Conservation (phyloP, 495 filamentous ascomycete species). For the Eremomyces bilateralis region DNA sequence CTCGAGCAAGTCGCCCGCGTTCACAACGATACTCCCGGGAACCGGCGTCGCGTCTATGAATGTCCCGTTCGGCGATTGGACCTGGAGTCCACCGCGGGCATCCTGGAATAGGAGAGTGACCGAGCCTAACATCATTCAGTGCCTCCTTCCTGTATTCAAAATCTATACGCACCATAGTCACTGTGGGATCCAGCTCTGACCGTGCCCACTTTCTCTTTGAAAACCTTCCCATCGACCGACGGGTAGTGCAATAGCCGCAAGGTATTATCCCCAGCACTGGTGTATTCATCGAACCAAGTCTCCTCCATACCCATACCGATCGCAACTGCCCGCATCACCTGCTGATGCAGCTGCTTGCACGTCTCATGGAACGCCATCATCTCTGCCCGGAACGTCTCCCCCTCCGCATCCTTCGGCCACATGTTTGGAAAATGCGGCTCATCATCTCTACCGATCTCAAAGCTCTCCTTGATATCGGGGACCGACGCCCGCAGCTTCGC, state of each 20-base stretch:
- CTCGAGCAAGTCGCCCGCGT: constrained; percentile 74
- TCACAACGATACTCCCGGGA: constrained; percentile 65
- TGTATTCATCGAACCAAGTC: constrained; percentile 56
- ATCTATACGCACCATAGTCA: constrained; percentile 38
- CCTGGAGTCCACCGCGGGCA: constrained; percentile 59
- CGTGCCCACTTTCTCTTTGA: constrained; percentile 37
- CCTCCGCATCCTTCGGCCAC: constrained; percentile 52
- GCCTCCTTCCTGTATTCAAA: no score
- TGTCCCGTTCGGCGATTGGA: constrained; percentile 48
- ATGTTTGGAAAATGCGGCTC: constrained; percentile 48
- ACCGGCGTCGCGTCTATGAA: constrained; percentile 77
- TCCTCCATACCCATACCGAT: constrained; percentile 56
- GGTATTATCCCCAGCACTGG: constrained; percentile 59
- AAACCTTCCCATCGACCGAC: constrained; percentile 39
- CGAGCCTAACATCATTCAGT: constrained; percentile 22
- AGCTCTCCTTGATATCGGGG: constrained; percentile 64
- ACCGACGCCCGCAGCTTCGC: constrained; percentile 32
- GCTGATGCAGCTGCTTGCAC: constrained; percentile 53
- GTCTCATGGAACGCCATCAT: constrained; percentile 53
- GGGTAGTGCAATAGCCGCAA: constrained; percentile 84
- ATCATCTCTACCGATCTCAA: constrained; percentile 64
- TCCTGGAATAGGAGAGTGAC: constrained; percentile 88
- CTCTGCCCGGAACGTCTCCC: constrained; percentile 39
- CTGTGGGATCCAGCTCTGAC: constrained; percentile 73
- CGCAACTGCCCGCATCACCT: constrained; percentile 77